Evolutionary conservation across 2,329 filamentous ascomycete species (phyloP), one percentile per base, ranked within the genome.

Genomic region (Fusarium euwallaceae): DNA sequence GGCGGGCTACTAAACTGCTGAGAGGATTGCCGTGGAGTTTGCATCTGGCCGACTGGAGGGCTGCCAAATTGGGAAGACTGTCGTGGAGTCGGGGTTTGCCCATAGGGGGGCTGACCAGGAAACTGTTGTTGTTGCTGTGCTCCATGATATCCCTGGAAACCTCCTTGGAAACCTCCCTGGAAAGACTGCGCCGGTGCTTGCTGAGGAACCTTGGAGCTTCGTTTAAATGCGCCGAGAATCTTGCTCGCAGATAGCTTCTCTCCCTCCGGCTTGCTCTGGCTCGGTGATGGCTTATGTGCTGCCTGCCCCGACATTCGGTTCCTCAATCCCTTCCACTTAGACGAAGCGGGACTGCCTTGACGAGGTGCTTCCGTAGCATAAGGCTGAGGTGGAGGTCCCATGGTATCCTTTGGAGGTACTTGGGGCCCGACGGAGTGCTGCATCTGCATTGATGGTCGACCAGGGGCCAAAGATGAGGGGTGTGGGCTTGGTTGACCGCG

Each of bases 321-420:
- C 64, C 66, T 81, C 20, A 83, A 55, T 3, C 78, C 81, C 66
- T 81, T 83, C 82, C 81, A 83, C 51, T 79, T 80, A 48, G 43
- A 48, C 5, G 79, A 81, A 6, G 76, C 76, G 16, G 78, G 72
- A 34, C 74, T 73, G 11, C 72, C 73, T 32, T 78, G 71, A 10
- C 72, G 73, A 61, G 61, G 32, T 6, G 60, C 64, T 48, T 75
- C 66, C 12, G 67, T 48, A 12, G 56, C 53, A 29, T 66, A 69
- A 10, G 66, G 61, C 14, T 71, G 70, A 27, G 66, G 67, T 29
- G 59, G 55, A 55, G 39, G 45, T 14, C 58, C 36, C 61, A 59
- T 58, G 39, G 34, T 56, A 6, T 76, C 67, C 34, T 76, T 75
- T 2, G 64, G 66, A 16, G 75, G 73, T 3, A 75, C 72, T 39